Conservation (phyloP, 371 early-diverging fungal genomes). For the Coemansia sp. region DNA sequence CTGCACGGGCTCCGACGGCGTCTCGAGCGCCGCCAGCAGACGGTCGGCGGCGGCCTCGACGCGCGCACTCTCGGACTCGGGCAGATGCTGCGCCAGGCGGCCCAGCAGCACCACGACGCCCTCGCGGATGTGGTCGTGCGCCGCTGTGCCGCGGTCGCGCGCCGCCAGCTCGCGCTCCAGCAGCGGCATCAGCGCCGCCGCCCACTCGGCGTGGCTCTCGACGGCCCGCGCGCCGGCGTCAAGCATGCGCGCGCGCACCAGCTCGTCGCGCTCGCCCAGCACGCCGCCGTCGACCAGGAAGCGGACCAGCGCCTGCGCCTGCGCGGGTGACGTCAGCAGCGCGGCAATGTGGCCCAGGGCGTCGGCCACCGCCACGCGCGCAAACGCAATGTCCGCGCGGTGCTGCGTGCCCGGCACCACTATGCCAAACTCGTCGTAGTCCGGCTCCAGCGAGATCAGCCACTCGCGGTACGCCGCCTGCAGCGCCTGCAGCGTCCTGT, state of each 20-base stretch:
- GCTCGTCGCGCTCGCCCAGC: conserved; percentile 79
- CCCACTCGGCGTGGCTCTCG: conserved; percentile 68
- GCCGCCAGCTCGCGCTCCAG: conserved; percentile 73
- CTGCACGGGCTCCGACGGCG: conserved; percentile 95
- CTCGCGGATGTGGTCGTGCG: conserved; percentile 82
- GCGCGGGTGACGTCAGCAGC: conserved; percentile 56
- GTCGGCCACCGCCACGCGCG: conserved; percentile 79
- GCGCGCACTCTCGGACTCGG: conserved; percentile 61
- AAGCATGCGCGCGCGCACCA: conserved; percentile 82
- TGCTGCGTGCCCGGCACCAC: conserved; percentile 81
- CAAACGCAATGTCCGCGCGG: conserved; percentile 76
- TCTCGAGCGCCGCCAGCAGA: conserved; percentile 84
- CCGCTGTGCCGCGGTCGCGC: conserved; percentile 52
- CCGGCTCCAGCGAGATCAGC: conserved; percentile 78
- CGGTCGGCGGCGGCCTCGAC: conserved; percentile 80
- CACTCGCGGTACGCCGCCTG: conserved; percentile 45
- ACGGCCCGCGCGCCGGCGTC: conserved; percentile 82
- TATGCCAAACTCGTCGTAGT: conserved; percentile 89
- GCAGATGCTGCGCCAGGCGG: conserved; percentile 84
- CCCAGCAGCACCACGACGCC: conserved; percentile 90
- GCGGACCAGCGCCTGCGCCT: conserved; percentile 60
- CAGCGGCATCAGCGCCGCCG: conserved; percentile 65
- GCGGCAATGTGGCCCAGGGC: conserved; percentile 74
- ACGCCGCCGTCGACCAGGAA: conserved; percentile 83
- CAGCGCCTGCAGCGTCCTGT: conserved; percentile 16